Evolutionary conservation across 1,284 basidiomycete species (phyloP).

Genomic region (Irpex rosettiformis): DNA sequence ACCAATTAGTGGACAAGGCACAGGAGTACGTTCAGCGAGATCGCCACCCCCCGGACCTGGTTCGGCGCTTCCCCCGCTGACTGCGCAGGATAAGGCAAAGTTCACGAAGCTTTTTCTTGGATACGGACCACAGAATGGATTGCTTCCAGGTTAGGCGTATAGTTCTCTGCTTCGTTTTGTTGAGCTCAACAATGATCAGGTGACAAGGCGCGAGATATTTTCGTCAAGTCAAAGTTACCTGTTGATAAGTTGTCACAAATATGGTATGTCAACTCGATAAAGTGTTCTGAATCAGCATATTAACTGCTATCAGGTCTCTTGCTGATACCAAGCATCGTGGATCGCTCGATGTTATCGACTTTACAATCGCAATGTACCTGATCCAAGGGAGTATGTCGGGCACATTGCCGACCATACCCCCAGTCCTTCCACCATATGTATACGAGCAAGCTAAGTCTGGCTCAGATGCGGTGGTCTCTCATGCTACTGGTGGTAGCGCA

Average conservation of each 20-base stretch:
- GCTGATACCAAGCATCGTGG: constrained; percentile 95
- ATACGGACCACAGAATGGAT: constrained; percentile 70
- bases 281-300: neutral
- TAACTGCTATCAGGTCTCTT: constrained; percentile 62
- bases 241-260: constrained; percentile 92
- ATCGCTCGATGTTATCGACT: constrained; percentile 87
- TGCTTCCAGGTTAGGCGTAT: constrained; percentile 58
- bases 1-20: constrained; percentile 42
- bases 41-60: constrained; percentile 49
- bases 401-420: constrained; percentile 72
- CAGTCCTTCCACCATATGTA: constrained; percentile 80
- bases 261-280: constrained; percentile 56
- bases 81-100: constrained; percentile 77
- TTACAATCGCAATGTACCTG: constrained; percentile 95
- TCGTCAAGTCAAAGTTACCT: constrained; percentile 89
- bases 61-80: constrained; percentile 56
- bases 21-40: constrained; percentile 48
- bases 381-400: constrained; percentile 91
- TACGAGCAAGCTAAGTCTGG: constrained; percentile 75
- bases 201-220: constrained; percentile 90
- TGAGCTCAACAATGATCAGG: constrained; percentile 38
- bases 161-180: neutral
- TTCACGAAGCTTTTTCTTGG: constrained; percentile 79
- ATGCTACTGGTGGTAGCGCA: constrained; percentile 58
- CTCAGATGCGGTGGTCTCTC: constrained; percentile 41